Evolutionary conservation across 345 rosid species (phyloP), one percentile per base, ranked within the genome.

Genomic region (Eucalyptus camaldulensis): DNA sequence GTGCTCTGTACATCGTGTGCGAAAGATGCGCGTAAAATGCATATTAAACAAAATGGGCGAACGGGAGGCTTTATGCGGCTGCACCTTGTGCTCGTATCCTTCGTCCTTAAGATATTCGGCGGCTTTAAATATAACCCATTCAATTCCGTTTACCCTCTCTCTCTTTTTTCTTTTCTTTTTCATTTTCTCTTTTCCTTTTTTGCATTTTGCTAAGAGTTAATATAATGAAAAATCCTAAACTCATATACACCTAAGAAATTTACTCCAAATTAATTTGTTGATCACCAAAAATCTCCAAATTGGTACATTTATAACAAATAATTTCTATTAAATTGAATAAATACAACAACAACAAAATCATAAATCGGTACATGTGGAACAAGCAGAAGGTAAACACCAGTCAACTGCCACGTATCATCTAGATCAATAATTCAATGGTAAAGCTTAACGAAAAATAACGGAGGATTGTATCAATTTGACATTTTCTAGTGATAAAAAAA

Each of bases 311-410:
- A 25, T 56, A 4, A 56, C 6, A 56, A 10, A 2, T 24, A 10
- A 24, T 56, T 56, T 56, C 3, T 9, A 56, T 24, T 56, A 56
- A 56, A 56, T 24, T 24, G 6, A 25, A 22, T 24, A 22, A 56
- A 56, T 10, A 24, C 6, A 22, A 51, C 21, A 6, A 56, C 1
- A 56, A 56, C 9, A 56, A 9, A 56, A 9, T 22, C 13, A 56
- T 25, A 56, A 10, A 56, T 24, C 1, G 3, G 0, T 22, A 56
- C 6, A 56, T 25, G 29, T 24, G 1, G 6, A 1, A 56, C 29
- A 24, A 24, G 13, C 0, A 6, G 0, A 24, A 24, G 6, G 0
- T 56, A 1, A 56, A 56, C 10, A 25, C 13, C 0, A 4, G 0
- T 10, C 6, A 56, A 56, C 13, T 0, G 2, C 3, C 12, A 56